A percentile compares a stretch with the other conserved stretches of the same genome.
These are phyloP conservation scores for Vitis labrusca DNA, from an alignment of 164 flowering plant species.

Conservation along the genomic window DNA sequence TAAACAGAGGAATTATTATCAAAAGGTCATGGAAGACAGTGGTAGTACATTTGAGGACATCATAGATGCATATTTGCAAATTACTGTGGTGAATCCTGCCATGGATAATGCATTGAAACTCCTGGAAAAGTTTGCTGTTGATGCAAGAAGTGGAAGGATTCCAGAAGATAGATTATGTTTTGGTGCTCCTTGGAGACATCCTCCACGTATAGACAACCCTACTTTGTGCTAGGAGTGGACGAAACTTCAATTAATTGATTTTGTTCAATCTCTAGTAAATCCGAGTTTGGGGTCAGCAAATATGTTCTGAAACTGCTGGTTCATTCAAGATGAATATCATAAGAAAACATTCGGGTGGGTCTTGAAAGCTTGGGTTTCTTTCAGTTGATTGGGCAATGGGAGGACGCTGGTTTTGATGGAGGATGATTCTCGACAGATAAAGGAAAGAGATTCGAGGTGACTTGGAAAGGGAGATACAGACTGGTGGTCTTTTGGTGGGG, in stretches of 20 bases:
- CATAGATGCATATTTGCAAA: slow-evolving; percentile 83
- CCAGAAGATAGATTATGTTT: slow-evolving; percentile 70
- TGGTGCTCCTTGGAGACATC: slow-evolving; percentile 99
- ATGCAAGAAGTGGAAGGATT: slow-evolving; percentile 62
- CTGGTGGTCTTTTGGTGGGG: no score
- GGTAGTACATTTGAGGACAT: slow-evolving; percentile 74
- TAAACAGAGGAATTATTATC: slow-evolving; percentile 56
- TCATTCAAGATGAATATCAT: no score
- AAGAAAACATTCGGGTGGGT: no score
- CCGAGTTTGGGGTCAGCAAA: slow-evolving; percentile 77
- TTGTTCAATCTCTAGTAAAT: slow-evolving; percentile 71
- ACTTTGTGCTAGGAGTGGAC: slow-evolving; percentile 58
- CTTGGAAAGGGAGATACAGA: no score
- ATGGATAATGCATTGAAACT: slow-evolving; percentile 73
- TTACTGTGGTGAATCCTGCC: slow-evolving; percentile 89
- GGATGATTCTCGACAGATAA: no score
- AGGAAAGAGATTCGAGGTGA: no score
- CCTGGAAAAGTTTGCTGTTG: slow-evolving; percentile 69
- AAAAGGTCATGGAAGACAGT: slow-evolving; percentile 48
- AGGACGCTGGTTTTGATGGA: no score
- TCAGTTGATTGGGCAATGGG: no score
- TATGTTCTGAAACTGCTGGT: no score
- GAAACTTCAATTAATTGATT: slow-evolving; percentile 88
- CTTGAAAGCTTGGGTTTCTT: no score
- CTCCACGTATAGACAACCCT: slow-evolving; percentile 62